phyloP scores from a whole-genome alignment of 805 yeast species.

The Ogataea chonburiensis region DNA sequence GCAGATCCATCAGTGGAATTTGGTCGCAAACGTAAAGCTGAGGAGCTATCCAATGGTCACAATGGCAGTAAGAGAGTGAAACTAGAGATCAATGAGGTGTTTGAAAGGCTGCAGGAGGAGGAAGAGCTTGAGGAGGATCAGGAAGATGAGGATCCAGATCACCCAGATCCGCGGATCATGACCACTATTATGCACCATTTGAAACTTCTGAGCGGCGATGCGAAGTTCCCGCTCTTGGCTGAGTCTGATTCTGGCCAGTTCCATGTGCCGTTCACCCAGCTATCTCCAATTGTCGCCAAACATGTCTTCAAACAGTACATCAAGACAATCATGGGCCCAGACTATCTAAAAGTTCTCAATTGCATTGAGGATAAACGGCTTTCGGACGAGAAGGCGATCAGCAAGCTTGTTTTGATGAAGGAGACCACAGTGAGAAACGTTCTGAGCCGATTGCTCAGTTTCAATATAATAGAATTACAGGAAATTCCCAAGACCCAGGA shows the following conservation, averaged over 20 bases:
- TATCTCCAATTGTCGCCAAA: constrained; percentile 47
- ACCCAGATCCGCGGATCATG: constrained; percentile 21
- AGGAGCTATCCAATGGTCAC: constrained; percentile 8
- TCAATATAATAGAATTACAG: constrained; percentile 80
- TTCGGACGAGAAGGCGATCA: constrained; percentile 81
- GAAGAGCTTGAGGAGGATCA: constrained; percentile 31
- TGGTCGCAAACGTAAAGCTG: constrained; percentile 15
- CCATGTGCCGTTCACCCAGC: constrained; percentile 59
- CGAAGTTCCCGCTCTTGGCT: constrained; percentile 56
- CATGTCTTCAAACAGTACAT: constrained; percentile 55
- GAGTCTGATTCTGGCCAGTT: constrained; percentile 56
- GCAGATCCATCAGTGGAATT: constrained; percentile 34
- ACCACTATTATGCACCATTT: constrained; percentile 52
- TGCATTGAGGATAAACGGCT: constrained; percentile 69
- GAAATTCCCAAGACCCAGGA: constrained; percentile 92
- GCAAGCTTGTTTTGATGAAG: constrained; percentile 71
- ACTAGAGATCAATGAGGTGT: constrained; percentile 31
- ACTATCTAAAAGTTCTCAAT: constrained; percentile 71
- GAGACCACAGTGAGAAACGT: constrained; percentile 75
- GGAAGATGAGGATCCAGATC: constrained; percentile 25
- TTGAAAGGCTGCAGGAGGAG: constrained; percentile 25
- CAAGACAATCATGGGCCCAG: constrained; percentile 60
- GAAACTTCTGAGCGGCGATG: constrained; percentile 55
- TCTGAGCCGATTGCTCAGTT: constrained; percentile 60
- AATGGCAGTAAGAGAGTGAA: constrained; percentile 27